Conservation (phyloP, 2,329 filamentous ascomycete species). For the Geosmithia flava region DNA sequence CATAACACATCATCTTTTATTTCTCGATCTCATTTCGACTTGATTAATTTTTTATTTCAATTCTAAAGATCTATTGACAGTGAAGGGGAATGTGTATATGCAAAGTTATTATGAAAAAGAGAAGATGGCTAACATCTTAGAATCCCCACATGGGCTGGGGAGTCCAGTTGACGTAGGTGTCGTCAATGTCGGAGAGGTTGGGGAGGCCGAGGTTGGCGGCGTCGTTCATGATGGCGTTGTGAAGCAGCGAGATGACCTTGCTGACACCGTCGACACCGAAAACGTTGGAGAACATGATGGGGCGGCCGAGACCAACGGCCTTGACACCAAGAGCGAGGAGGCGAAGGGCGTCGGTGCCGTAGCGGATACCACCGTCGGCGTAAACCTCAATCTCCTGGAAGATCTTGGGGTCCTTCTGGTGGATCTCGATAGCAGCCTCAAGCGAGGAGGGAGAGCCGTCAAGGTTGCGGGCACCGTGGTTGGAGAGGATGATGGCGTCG, state of each 20-base stretch:
- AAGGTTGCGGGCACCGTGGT: constrained; percentile 29
- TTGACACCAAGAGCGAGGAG: constrained; percentile 29
- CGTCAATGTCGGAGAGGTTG: constrained; percentile 20
- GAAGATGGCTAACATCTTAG: neutral
- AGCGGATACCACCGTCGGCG: constrained; percentile 29
- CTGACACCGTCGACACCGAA: constrained; percentile 36
- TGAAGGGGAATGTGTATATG: neutral
- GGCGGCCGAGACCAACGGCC: constrained; percentile 32
- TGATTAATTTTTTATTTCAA: neutral
- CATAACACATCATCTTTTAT: too few relatives aligned
- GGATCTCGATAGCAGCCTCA: constrained; percentile 25
- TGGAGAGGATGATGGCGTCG: constrained; percentile 25
- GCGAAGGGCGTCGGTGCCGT: constrained; percentile 28
- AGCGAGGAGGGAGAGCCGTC: constrained; percentile 23
- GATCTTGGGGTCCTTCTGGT: constrained; percentile 20
- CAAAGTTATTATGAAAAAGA: neutral
- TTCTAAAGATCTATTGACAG: neutral
- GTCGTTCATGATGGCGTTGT: constrained; percentile 33
- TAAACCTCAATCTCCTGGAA: constrained; percentile 25
- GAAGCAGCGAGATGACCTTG: constrained; percentile 29
- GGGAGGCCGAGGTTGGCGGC: constrained; percentile 28
- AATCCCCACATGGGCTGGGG: neutral
- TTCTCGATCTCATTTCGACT: neutral
- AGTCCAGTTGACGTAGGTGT: constrained; percentile 2
- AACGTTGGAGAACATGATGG: constrained; percentile 40